A percentile compares a stretch with the other conserved stretches of the same genome.
Conservation (phyloP, 371 early-diverging fungal genomes). For the Mortierella sp. region DNA sequence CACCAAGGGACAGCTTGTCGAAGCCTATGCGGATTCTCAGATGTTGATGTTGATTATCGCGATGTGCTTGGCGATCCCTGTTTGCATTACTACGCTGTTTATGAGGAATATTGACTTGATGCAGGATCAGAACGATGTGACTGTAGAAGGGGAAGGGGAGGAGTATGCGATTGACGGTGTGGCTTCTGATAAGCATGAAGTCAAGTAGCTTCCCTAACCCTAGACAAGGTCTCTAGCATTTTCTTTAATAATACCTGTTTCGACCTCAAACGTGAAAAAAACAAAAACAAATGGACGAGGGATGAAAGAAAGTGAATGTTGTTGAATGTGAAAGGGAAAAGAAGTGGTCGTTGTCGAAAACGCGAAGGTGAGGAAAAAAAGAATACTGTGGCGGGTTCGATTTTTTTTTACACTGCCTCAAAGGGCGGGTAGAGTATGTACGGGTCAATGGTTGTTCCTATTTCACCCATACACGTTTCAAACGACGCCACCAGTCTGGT, state of each 20-base stretch:
- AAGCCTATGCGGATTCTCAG: slow-evolving; percentile 49
- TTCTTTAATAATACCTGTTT: background rate
- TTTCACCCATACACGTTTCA: background rate
- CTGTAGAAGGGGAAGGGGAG: background rate
- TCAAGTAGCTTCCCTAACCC: background rate
- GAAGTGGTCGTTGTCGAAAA: too few species aligned
- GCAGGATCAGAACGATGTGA: slow-evolving; percentile 1
- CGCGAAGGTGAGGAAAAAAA: too few species aligned
- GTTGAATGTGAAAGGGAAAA: too few species aligned
- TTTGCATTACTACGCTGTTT: slow-evolving; percentile 6
- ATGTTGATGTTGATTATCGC: slow-evolving; percentile 52
- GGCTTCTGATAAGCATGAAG: background rate
- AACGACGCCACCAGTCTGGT: background rate
- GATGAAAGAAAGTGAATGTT: too few species aligned
- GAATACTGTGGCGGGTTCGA: too few species aligned
- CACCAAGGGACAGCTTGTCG: slow-evolving; percentile 36
- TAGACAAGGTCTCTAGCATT: background rate
- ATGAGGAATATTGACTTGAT: slow-evolving; percentile 19
- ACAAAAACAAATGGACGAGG: too few species aligned
- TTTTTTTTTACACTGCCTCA: too few species aligned
- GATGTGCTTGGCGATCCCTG: slow-evolving; percentile 41
- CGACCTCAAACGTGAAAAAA: background rate
- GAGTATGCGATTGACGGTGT: background rate
- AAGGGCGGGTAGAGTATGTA: too few species aligned
- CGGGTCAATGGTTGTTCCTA: background rate